A percentile compares a stretch with the other conserved stretches of the same genome.
phyloP scores from a whole-genome alignment of 768 basidiomycete genomes.

The Coprinopsis strossmayeri region DNA sequence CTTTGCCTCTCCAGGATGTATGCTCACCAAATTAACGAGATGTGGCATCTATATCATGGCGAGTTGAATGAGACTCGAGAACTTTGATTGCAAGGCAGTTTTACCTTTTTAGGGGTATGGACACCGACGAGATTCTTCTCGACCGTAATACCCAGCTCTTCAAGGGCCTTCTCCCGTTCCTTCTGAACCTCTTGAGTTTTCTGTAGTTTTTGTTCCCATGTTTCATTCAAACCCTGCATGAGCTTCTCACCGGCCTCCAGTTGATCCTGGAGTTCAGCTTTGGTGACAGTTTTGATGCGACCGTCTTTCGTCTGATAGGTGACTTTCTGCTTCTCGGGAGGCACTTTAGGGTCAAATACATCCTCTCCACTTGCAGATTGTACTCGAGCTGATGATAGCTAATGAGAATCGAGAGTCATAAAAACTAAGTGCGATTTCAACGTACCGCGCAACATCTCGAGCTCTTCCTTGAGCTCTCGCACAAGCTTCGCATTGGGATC shows the following conservation, averaged over 20 bases:
- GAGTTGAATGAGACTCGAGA: constrained; percentile 8
- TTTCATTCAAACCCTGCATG: constrained; percentile 90
- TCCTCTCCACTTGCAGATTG: constrained; percentile 63
- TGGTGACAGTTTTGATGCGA: constrained; percentile 90
- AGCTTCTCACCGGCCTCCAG: constrained; percentile 93
- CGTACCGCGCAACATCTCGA: constrained; percentile 83
- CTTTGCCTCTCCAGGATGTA: constrained; percentile 1
- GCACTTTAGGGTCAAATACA: constrained; percentile 80
- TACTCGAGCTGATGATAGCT: constrained; percentile 54
- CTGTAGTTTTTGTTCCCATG: constrained; percentile 92
- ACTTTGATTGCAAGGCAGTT: constrained; percentile 22
- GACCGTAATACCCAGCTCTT: constrained; percentile 95
- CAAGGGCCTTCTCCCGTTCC: constrained; percentile 94
- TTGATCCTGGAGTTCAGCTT: constrained; percentile 96
- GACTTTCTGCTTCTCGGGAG: constrained; percentile 92
- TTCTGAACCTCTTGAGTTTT: constrained; percentile 93
- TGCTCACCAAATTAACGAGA: constrained; percentile 83
- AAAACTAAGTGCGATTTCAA: constrained; percentile 23
- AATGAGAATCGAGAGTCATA: too few species aligned
- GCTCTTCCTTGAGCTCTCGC: constrained; percentile 96
- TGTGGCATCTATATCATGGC: constrained; percentile 71
- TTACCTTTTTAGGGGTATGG: constrained; percentile 94
- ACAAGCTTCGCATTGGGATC: constrained; percentile 99
- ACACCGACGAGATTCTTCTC: constrained; percentile 97
- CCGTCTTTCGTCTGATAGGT: constrained; percentile 92